These are phyloP conservation scores for Sherardia arvensis DNA, from an alignment of 257 asterid genomes.

Conservation along the genomic window DNA sequence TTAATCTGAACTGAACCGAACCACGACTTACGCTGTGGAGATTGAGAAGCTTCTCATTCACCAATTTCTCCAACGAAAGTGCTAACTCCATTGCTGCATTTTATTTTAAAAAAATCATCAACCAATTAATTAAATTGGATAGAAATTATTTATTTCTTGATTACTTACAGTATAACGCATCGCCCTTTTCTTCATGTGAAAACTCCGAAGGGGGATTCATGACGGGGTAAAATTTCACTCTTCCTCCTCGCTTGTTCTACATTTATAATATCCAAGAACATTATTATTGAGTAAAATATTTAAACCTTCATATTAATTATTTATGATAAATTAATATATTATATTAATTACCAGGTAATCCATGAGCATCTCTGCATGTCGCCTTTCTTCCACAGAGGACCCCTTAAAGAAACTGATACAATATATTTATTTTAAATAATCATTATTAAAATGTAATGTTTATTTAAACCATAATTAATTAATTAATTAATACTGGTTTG, in stretches of 20 bases:
- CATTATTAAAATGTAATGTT: neutral
- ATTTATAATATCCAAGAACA: neutral
- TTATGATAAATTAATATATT: too few species aligned
- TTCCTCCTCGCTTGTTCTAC: conserved; percentile 82
- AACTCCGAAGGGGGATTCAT: conserved; percentile 48
- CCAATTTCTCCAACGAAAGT: conserved; percentile 57
- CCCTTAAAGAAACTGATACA: conserved; percentile 60
- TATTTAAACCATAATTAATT: neutral
- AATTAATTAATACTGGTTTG: neutral
- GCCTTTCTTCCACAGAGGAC: conserved; percentile 73
- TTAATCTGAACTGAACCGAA: too few species aligned
- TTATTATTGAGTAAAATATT: neutral
- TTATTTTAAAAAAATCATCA: too few species aligned
- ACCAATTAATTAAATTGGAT: neutral
- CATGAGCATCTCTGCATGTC: conserved; percentile 80
- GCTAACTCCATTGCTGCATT: conserved; percentile 78
- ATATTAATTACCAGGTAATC: conserved; percentile 51
- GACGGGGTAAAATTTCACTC: conserved; percentile 49
- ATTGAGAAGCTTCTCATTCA: conserved; percentile 48
- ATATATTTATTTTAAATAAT: neutral
- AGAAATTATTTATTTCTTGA: neutral
- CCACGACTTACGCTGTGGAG: conserved; percentile 45
- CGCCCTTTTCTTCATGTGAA: conserved; percentile 74
- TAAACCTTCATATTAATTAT: neutral
- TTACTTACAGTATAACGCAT: conserved; percentile 64